phyloP scores from a whole-genome alignment of 2,329 filamentous ascomycete genomes.

The Incumbomyces lentus region DNA sequence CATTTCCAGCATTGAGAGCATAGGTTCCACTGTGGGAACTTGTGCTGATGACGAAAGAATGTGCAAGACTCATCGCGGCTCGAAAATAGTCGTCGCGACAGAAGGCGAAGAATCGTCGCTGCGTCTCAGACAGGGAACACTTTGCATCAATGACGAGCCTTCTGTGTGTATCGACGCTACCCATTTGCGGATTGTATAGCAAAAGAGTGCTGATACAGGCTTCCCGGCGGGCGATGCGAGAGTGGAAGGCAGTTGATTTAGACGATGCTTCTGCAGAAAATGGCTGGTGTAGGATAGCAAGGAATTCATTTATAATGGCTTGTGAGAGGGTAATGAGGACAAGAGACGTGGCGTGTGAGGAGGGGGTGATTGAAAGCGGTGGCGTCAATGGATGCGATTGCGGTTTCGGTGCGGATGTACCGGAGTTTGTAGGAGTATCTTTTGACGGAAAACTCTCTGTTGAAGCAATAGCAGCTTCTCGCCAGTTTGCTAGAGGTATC shows the following conservation, averaged over 20 bases:
- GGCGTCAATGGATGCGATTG: neutral
- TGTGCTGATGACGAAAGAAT: constrained; percentile 6
- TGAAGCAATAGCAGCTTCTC: neutral
- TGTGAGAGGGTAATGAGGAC: constrained; percentile 14
- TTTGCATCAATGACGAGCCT: constrained; percentile 4
- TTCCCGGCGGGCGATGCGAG: constrained; percentile 20
- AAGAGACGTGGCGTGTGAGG: neutral
- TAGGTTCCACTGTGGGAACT: neutral
- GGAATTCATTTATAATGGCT: constrained; percentile 23
- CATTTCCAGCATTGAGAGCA: neutral
- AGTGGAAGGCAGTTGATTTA: constrained; percentile 21
- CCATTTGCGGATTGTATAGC: constrained; percentile 13
- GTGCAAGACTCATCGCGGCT: constrained; percentile 11
- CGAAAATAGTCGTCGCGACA: constrained; percentile 13
- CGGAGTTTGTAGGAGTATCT: neutral
- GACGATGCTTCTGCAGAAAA: constrained; percentile 19
- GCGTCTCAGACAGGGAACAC: constrained; percentile 1
- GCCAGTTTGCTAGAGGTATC: constrained; percentile 18
- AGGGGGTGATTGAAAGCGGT: neutral
- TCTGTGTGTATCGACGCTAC: constrained; percentile 12
- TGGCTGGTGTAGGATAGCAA: constrained; percentile 24
- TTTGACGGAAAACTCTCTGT: neutral
- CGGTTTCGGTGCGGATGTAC: constrained; percentile 7
- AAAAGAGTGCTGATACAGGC: constrained; percentile 14
- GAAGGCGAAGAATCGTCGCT: neutral